Base-by-base conservation (phyloP, 345 rosid genomes). In the Arabis hirsuta region DNA sequence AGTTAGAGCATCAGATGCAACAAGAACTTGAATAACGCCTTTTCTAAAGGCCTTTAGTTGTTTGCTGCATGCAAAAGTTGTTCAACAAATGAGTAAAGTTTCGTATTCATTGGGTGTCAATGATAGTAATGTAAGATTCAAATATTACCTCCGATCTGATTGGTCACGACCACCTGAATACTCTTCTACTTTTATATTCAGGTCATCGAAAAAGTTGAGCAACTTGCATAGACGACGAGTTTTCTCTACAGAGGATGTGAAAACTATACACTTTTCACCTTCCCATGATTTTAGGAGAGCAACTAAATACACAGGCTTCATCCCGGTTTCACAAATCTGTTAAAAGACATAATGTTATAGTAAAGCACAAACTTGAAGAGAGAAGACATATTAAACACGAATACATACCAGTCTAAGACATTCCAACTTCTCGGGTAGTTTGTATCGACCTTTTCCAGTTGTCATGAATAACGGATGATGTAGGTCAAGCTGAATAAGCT, bases 401-500 rank as follows among this genome's bases (percentile, higher is more conserved):
- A 41, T 55, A 11, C 79, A 43, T 87, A 95, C 99, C 89, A 95
- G 76, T 79, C 82, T 90, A 74, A 81, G 88, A 19, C 92, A 95
- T 80, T 91, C 90, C 79, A 95, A 73, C 76, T 88, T 90, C 75
- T 88, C 88, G 1, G 96, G 96, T 53, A 95, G 85, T 61, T 71
- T 83, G 78, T 91, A 95, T 58, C 96, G 87, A 32, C 73, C 85
- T 76, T 76, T 67, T 68, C 99, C 98, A 9, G 86, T 83, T 41
- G 96, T 87, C 86, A 95, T 78, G 77, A 95, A 87, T 75, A 95
- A 82, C 8, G 99, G 99, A 73, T 95, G 97, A 82, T 88, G 97
- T 67, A 95, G 79, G 77, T 86, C 84, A 80, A 91, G 96, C 79
- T 88, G 99, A 71, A 89, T 83, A 69, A 95, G 96, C 85, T 95